These are phyloP conservation scores for Xylariaceae sp. DNA, from an alignment of 2,329 filamentous ascomycete species.

Conservation along the genomic window DNA sequence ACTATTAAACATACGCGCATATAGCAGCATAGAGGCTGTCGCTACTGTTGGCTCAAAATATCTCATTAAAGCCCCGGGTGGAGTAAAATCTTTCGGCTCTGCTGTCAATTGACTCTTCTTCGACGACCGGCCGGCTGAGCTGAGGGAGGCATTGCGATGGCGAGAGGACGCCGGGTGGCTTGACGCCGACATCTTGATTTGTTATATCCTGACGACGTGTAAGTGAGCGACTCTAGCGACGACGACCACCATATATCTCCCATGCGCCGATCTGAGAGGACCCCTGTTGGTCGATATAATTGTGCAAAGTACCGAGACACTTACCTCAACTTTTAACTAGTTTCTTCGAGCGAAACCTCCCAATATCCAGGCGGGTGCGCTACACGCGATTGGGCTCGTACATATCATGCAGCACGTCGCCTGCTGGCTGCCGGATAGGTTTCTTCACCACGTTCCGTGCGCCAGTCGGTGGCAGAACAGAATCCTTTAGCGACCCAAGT, in stretches of 20 bases:
- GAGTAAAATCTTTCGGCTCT: conserved; percentile 51
- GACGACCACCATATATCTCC: conserved; percentile 9
- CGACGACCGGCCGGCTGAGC: conserved; percentile 52
- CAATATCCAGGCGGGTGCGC: conserved; percentile 39
- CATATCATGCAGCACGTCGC: conserved; percentile 42
- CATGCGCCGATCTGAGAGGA: conserved; percentile 7
- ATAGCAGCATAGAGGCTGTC: conserved; percentile 86
- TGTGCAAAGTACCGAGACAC: conserved; percentile 15
- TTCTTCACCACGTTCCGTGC: conserved; percentile 28
- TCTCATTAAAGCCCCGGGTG: conserved; percentile 46
- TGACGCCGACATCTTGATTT: conserved; percentile 55
- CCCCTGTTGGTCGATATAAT: not conserved
- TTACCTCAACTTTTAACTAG: conserved; percentile 31
- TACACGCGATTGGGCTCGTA: conserved; percentile 40
- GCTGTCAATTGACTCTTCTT: conserved; percentile 41
- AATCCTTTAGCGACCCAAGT: conserved; percentile 16
- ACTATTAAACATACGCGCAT: conserved; percentile 51
- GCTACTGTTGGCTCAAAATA: conserved; percentile 86
- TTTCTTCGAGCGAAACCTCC: conserved; percentile 34
- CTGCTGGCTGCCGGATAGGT: conserved; percentile 38
- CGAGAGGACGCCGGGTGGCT: conserved; percentile 48
- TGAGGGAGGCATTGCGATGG: conserved; percentile 59
- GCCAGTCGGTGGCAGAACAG: conserved; percentile 7
- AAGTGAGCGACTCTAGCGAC: conserved; percentile 18
- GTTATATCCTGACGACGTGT: conserved; percentile 33